Base-by-base conservation (phyloP, 1,284 basidiomycete species). In the Ganoderma sinense region DNA sequence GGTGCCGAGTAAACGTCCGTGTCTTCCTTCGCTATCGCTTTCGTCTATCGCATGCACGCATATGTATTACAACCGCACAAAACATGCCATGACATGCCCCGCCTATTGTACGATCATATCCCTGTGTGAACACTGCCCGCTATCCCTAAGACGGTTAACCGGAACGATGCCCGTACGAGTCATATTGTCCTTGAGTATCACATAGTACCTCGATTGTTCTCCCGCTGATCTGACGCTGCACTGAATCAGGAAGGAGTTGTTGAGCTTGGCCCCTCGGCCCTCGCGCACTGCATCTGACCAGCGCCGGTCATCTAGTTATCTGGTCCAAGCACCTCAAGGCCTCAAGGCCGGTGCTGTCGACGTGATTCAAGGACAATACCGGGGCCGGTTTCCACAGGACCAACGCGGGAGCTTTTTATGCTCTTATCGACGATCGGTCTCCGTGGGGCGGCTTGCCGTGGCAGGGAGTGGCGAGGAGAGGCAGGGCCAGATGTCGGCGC, bases 1-100 rank as follows among this genome's bases (percentile, higher is more conserved):
- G 64, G 84, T 75, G 82, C 89, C 62, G 91, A 92, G 75, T 92
- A 89, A 83, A 86, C 71, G 55, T 69, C 66, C 73, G 74, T 75
- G 71, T 70, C 71, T 72, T 73, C 48, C 60, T 77, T 80, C 78
- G 74, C 64, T 70, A 64, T 70, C 72, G 76, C 72, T 79, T 56
- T 79, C 74, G 23, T 64, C 70, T 73, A 66, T 71, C 70, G 71
- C 74, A 75, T 70, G 71, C 73, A 71, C 72, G 77, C 76, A 78
- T 76, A 78, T 79, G 77, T 79, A 78, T 73, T 72, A 69, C 71
- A 72, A 65, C 69, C 69, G 70, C 72, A 73, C 72, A 79, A 79
- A 78, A 77, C 76, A 78, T 78, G 78, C 75, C 69, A 70, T 75
- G 73, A 70, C 75, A 76, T 79, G 78, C 75, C 71, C 69, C 66